Conservation (phyloP, 495 filamentous ascomycete genomes). For the Hypoxylon subgilvum region DNA sequence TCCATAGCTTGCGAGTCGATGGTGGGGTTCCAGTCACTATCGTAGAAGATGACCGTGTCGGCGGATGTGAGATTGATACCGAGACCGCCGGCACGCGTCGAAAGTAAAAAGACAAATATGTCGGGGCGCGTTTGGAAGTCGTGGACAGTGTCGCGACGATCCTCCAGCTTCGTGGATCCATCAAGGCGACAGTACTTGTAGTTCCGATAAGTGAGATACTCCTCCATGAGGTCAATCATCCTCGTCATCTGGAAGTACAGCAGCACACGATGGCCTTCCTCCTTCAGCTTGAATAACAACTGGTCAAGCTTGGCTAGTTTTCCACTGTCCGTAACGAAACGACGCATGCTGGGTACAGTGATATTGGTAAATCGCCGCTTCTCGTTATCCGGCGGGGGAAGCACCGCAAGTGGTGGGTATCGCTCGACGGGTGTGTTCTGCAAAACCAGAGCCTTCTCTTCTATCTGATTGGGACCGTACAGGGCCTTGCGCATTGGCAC, state of each 20-base stretch:
- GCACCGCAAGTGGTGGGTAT: conserved; percentile 67
- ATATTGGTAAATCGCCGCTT: conserved; percentile 88
- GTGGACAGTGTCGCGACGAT: conserved; percentile 92
- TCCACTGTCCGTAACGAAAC: conserved; percentile 96
- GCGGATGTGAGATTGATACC: conserved; percentile 96
- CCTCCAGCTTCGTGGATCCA: conserved; percentile 97
- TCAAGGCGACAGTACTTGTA: conserved; percentile 98
- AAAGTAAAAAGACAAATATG: conserved; percentile 95
- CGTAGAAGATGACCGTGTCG: conserved; percentile 98
- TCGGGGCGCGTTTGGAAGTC: conserved; percentile 93
- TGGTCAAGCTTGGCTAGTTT: conserved; percentile 93
- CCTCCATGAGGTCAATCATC: conserved; percentile 99
- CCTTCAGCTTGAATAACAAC: conserved; percentile 85
- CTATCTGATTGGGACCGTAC: conserved; percentile 66
- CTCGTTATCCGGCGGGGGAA: conserved; percentile 77
- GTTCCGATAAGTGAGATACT: conserved; percentile 97
- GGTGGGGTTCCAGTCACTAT: conserved; percentile 98
- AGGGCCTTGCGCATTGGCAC: conserved; percentile 72
- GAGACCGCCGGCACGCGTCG: conserved; percentile 93
- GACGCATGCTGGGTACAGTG: conserved; percentile 94
- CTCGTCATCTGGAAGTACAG: conserved; percentile 99
- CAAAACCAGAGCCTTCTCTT: conserved; percentile 76
- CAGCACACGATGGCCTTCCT: conserved; percentile 89
- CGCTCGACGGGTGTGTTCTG: conserved; percentile 67
- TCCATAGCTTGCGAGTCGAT: conserved; percentile 99